Evolutionary conservation across 208 protist species (phyloP).

Genomic region (Zelonia costaricensis): DNA sequence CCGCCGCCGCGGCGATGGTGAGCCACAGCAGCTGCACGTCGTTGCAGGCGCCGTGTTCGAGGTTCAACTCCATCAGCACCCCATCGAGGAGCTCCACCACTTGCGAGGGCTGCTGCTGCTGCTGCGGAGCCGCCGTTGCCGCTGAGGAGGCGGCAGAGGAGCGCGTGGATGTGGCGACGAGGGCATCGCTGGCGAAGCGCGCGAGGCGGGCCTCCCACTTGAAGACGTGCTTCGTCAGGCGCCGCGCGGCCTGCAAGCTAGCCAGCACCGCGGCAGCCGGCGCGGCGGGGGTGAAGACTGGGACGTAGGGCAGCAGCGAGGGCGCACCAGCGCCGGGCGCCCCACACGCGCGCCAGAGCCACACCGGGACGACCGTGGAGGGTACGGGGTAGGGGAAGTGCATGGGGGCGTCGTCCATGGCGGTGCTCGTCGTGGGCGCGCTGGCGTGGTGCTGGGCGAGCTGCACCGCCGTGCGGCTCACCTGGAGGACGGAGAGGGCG

Average conservation of each 20-base stretch:
- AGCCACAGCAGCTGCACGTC: constrained; percentile 22
- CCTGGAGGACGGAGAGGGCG: constrained; percentile 4
- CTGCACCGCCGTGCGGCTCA: neutral
- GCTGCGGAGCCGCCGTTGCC: neutral
- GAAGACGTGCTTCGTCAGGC: constrained; percentile 9
- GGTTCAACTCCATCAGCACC: constrained; percentile 7
- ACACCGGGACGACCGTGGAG: constrained; percentile 11
- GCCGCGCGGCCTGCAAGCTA: neutral
- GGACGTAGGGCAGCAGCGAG: too few species aligned
- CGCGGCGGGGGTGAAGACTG: neutral
- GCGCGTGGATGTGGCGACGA: too few species aligned
- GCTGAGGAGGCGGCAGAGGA: too few species aligned
- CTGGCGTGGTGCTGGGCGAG: neutral
- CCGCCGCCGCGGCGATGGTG: neutral
- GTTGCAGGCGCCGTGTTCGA: constrained; percentile 19
- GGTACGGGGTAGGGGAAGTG: neutral
- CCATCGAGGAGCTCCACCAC: constrained; percentile 1
- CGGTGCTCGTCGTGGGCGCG: neutral
- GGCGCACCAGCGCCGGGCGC: too few species aligned
- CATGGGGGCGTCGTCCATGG: neutral
- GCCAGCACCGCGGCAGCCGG: neutral
- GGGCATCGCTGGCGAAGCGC: constrained; percentile 6
- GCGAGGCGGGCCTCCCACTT: constrained; percentile 27
- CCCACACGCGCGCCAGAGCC: constrained; percentile 16
- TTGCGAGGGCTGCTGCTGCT: neutral